Percentiles rank a stretch among this genome's conserved stretches.
Conservation (phyloP, 2,329 filamentous ascomycete species). For the Clarireedia sp. region DNA sequence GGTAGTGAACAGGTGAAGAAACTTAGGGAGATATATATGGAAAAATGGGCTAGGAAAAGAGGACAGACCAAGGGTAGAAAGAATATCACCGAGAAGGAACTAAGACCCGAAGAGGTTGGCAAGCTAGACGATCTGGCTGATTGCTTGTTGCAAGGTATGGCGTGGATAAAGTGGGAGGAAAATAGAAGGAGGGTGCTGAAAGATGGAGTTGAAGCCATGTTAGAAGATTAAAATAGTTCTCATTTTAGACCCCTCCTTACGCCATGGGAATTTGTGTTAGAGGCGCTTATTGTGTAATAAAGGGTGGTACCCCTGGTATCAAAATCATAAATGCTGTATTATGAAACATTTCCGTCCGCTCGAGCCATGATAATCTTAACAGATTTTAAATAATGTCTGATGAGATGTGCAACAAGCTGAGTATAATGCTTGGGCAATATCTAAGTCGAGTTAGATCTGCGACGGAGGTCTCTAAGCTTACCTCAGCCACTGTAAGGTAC, state of each 20-base stretch:
- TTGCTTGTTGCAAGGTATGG: constrained; percentile 67
- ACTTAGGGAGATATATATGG: constrained; percentile 32
- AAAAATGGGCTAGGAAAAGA: constrained; percentile 25
- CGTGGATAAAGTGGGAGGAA: constrained; percentile 69
- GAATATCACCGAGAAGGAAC: not conserved
- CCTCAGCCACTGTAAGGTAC: not conserved
- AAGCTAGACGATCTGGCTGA: constrained; percentile 81
- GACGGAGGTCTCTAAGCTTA: not conserved
- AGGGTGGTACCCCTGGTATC: not conserved
- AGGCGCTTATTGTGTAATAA: too few relatives aligned
- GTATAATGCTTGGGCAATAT: not conserved
- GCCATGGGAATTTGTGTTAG: too few relatives aligned
- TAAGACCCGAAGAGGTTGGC: constrained; percentile 24
- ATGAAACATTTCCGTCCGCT: not conserved
- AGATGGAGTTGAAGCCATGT: constrained; percentile 27
- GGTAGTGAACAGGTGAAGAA: constrained; percentile 30
- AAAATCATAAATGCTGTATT: not conserved
- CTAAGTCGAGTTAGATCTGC: not conserved
- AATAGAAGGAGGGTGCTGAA: constrained; percentile 37
- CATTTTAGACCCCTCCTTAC: too few relatives aligned
- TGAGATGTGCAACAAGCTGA: not conserved
- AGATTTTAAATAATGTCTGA: not conserved
- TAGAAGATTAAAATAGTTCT: constrained; percentile 14
- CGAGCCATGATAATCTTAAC: not conserved
- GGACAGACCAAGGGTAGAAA: constrained; percentile 25